Evolutionary conservation across 768 basidiomycete genomes (phyloP), one percentile per base, ranked within the genome.

Genomic region (Trametes maxima): DNA sequence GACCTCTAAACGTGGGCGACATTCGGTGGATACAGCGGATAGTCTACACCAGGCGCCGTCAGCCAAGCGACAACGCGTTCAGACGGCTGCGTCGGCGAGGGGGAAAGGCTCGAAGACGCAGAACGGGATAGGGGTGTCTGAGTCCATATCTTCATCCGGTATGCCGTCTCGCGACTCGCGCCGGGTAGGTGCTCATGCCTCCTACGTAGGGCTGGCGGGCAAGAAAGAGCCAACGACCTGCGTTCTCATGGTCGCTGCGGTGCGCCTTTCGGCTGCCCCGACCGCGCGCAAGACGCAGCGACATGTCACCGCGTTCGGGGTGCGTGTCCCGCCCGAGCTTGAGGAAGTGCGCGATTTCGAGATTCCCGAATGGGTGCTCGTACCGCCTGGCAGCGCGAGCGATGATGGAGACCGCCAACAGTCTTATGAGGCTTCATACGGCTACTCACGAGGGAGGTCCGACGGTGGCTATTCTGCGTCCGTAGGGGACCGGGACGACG

Each of bases 291-390:
- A 82, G 68, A 79, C 82, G 12, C 78, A 80, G 63, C 78, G 87
- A 59, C 79, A 83, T 63, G 73, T 80, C 43, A 79, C 77, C 16
- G 84, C 87, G 10, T 90, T 89, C 67, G 88, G 89, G 0, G 75
- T 77, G 44, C 80, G 83, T 63, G 75, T 88, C n/a, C 83, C 83
- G 5, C 66, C 69, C 1, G 80, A 77, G 37, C 60, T 85, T 39
- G 79, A 80, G 60, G 78, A 81, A 54, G 60, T 74, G 33, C 76
- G 73, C 62, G 86, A 88, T 44, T 90, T 82, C 66, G 78, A 81
- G 65, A 72, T 86, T 39, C 88, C 89, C 0, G 62, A 72, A 19
- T 88, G 85, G 85, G 67, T 86, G 60, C 68, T 65, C 42, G 64
- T 53, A 48, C 57, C n/a, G 21, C 24, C 24, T 25, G 53, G 67